These are phyloP conservation scores for Pseudodiploospora longispora DNA, from an alignment of 2,329 filamentous ascomycete genomes.

Conservation along the genomic window DNA sequence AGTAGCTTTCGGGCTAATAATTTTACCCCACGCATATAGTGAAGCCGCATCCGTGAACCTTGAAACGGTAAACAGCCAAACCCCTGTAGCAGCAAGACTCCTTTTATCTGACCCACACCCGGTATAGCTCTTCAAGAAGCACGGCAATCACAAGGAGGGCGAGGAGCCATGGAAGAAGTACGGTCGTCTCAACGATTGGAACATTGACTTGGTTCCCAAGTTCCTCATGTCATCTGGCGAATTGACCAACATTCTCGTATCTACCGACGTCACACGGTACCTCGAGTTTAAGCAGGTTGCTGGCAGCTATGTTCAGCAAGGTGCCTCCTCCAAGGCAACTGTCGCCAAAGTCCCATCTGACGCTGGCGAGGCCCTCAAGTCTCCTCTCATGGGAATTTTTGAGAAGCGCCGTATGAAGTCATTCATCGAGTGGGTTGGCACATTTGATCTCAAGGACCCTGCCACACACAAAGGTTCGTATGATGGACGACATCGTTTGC, in stretches of 20 bases:
- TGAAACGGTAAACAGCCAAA: constrained; percentile 59
- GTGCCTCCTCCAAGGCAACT: constrained; percentile 70
- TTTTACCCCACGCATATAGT: constrained; percentile 26
- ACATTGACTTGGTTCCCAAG: constrained; percentile 97
- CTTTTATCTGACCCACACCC: constrained; percentile 10
- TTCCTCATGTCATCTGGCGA: constrained; percentile 98
- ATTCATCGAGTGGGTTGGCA: constrained; percentile 92
- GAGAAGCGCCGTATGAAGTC: constrained; percentile 96
- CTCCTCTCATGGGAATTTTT: constrained; percentile 92
- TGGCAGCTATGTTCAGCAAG: constrained; percentile 94
- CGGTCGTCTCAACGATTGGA: constrained; percentile 95
- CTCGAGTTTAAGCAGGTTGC: constrained; percentile 92
- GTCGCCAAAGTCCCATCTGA: constrained; percentile 96
- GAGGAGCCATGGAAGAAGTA: constrained; percentile 98
- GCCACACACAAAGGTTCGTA: constrained; percentile 78
- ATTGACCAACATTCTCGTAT: constrained; percentile 96
- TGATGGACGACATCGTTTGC: neutral
- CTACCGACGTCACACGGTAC: constrained; percentile 83
- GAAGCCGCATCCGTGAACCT: constrained; percentile 97
- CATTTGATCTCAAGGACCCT: constrained; percentile 74
- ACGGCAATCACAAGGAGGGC: constrained; percentile 70
- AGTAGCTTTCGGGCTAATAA: constrained; percentile 18
- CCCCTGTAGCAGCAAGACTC: constrained; percentile 3
- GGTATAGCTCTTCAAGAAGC: constrained; percentile 85
- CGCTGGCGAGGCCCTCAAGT: constrained; percentile 80